phyloP scores from a whole-genome alignment of 257 asterid species.

The Voacanga thouarsii region DNA sequence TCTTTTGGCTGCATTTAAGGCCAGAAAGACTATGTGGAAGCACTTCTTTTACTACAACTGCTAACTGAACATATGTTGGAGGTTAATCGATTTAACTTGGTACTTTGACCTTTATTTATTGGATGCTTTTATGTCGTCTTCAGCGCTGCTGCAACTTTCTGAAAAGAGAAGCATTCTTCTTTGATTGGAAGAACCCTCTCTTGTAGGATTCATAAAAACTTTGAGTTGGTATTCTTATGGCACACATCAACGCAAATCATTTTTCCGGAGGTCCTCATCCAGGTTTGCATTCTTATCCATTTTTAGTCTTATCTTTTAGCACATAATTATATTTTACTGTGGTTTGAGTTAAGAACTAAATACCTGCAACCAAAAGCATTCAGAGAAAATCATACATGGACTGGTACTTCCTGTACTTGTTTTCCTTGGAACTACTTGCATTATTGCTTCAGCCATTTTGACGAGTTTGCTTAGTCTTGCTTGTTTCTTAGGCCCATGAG shows the following conservation, averaged over 20 bases:
- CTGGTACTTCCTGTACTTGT: neutral
- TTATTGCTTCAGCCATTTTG: neutral
- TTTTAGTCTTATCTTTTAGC: neutral
- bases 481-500: neutral
- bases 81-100: neutral
- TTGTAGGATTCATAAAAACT: constrained; percentile 19
- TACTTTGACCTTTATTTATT: neutral
- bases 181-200: constrained; percentile 24
- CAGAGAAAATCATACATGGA: neutral
- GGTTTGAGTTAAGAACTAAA: neutral
- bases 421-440: neutral
- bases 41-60: neutral
- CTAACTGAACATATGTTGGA: neutral
- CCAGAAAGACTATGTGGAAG: neutral
- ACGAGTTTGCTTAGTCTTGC: neutral
- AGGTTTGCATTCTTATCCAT: constrained; percentile 44
- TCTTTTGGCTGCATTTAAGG: constrained; percentile 1
- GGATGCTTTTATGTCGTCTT: neutral
- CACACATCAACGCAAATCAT: constrained; percentile 49
- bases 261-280: constrained; percentile 49
- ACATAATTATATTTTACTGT: neutral
- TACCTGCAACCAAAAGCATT: neutral
- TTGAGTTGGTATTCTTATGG: constrained; percentile 51
- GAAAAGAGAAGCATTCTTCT: constrained; percentile 7
- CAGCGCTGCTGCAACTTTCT: constrained; percentile 7